Base-by-base conservation (phyloP, 768 basidiomycete species). In the Trametes elegans region DNA sequence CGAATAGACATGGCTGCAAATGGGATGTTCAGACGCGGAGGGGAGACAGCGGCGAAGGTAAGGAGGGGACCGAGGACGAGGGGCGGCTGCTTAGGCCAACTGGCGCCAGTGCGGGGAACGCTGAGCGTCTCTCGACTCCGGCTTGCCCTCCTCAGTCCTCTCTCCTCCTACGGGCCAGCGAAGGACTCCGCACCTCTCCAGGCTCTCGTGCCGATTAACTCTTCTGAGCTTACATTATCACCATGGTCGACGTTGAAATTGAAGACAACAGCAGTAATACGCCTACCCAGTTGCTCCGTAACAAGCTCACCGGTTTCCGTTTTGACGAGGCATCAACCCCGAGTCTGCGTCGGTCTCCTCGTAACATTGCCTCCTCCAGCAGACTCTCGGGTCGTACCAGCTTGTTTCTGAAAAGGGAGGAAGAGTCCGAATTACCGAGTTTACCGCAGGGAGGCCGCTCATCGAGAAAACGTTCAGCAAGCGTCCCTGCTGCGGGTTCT, bases 321-420 rank as follows among this genome's bases (percentile, higher is more conserved):
- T 59, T 59, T 29, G 31, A 42, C 32, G 39, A n/a, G 0, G 24
- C 49, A 5, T 34, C 41, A 6, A 44, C 52, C 2, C 52, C 47
- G 1, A 49, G 52, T 1, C 34, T 58, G 7, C 40, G 57, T 11
- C 50, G 46, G 14, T 53, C 57, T 3, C 40, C 57, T 10, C 45
- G 57, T 11, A 49, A 39, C 10, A n/a, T n/a, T n/a, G n/a, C n/a
- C n/a, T n/a, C n/a, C n/a, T n/a, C n/a, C n/a, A n/a, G n/a, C n/a
- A n/a, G n/a, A n/a, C n/a, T n/a, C n/a, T n/a, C n/a, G n/a, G n/a
- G n/a, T n/a, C n/a, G n/a, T n/a, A 6, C 9, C 16, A 14, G 29
- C 7, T 3, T n/a, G 9, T 2, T 14, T 19, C 45, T 44, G 7
- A 13, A 4, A 3, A 47, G 50, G 36, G 57, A 54, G 21, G 28